phyloP scores from a whole-genome alignment of 139 green algal genomes.

The Picochlorum sp. region DNA sequence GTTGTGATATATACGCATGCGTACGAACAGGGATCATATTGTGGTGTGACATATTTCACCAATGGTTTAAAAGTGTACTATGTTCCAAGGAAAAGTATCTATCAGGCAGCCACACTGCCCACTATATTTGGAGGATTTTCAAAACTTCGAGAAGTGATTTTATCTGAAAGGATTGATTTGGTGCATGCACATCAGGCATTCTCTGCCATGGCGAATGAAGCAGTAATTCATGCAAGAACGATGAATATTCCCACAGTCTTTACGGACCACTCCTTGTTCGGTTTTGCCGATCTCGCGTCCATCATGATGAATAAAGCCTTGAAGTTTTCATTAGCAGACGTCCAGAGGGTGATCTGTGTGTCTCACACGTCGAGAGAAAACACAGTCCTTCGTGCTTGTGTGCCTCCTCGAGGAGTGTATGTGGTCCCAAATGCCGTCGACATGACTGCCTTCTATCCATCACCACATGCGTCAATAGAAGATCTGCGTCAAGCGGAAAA shows the following conservation, averaged over 20 bases:
- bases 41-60: slow-evolving; percentile 76
- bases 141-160: slow-evolving; percentile 50
- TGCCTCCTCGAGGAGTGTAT: slow-evolving; percentile 74
- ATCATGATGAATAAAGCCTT: slow-evolving; percentile 87
- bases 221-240: slow-evolving; percentile 66
- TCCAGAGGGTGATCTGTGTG: slow-evolving; percentile 82
- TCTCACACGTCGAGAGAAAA: slow-evolving; percentile 94
- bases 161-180: slow-evolving; percentile 71
- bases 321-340: slow-evolving; percentile 67
- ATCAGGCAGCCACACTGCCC: slow-evolving; percentile 53
- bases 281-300: slow-evolving; percentile 75
- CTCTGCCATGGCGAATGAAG: slow-evolving; percentile 73
- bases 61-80: slow-evolving; percentile 98
- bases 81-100: slow-evolving; percentile 60
- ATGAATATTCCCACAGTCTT: slow-evolving; percentile 85
- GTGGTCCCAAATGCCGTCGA: slow-evolving; percentile 91
- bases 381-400: slow-evolving; percentile 81
- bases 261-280: slow-evolving; percentile 96
- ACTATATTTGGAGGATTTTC: slow-evolving; percentile 56
- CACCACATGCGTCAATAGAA: not conserved
- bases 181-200: slow-evolving; percentile 89
- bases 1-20: slow-evolving; percentile 78
- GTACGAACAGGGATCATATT: slow-evolving; percentile 39
- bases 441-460: not conserved
- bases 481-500: not conserved